A percentile compares a stretch with the other conserved stretches of the same genome.
phyloP scores from a whole-genome alignment of 371 early-diverging fungal species.

The Polyrhizophydium stewartii region DNA sequence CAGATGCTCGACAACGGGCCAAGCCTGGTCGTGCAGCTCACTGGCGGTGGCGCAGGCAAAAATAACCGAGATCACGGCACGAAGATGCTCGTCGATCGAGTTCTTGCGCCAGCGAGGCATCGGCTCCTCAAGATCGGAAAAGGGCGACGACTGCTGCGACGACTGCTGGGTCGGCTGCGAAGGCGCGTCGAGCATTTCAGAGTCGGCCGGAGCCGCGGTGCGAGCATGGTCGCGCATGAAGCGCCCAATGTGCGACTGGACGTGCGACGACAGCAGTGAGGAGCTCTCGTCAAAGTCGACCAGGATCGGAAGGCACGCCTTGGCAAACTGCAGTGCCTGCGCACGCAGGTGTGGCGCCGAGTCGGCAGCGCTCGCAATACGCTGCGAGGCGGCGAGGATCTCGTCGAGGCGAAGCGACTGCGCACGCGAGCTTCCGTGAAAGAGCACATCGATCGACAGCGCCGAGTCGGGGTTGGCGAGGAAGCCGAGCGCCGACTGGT shows the following conservation, averaged over 20 bases:
- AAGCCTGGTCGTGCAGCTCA: not conserved
- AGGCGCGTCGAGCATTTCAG: too few relatives aligned
- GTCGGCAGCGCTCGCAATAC: constrained; percentile 13
- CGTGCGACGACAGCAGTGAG: not conserved
- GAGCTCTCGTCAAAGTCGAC: constrained; percentile 56
- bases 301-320: constrained; percentile 64
- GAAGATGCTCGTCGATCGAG: constrained; percentile 57
- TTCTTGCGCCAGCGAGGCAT: not conserved
- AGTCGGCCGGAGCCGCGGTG: not conserved
- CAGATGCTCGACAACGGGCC: too few relatives aligned
- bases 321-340: constrained; percentile 70
- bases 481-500: constrained; percentile 55
- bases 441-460: constrained; percentile 47
- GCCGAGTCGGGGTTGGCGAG: constrained; percentile 54
- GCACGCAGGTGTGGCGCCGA: constrained; percentile 39
- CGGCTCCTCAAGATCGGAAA: not conserved
- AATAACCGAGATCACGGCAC: constrained; percentile 57
- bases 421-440: constrained; percentile 16
- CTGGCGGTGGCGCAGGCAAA: constrained; percentile 55
- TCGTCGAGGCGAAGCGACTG: constrained; percentile 35
- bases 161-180: too few relatives aligned
- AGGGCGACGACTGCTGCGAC: not conserved
- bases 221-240: not conserved
- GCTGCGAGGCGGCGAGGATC: constrained; percentile 50
- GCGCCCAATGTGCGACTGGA: not conserved